Evolutionary conservation across 129 eudicot species (phyloP).

Genomic region (Escallonia herrerae): DNA sequence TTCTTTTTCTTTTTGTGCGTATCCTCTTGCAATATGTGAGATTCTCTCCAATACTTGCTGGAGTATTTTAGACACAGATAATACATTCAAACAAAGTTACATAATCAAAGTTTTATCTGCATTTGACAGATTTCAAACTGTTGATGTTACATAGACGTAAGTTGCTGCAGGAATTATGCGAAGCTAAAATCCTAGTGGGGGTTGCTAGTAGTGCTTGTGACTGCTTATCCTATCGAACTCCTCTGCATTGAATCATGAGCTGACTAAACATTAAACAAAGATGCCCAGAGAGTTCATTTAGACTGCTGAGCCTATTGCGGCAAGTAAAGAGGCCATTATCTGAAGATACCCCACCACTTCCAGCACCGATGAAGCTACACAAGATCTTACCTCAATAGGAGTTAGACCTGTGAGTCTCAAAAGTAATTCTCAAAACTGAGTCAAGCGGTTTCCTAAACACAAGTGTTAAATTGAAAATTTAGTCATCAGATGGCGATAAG

Average conservation of each 20-base stretch:
- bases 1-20: too few species aligned
- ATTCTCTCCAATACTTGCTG: too few species aligned
- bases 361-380: slow-evolving; percentile 34
- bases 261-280: slow-evolving; percentile 30
- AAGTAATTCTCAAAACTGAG: slow-evolving; percentile 35
- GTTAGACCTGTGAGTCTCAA: slow-evolving; percentile 20
- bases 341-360: slow-evolving; percentile 35
- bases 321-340: slow-evolving; percentile 32
- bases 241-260: slow-evolving; percentile 43
- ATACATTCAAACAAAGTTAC: too few species aligned
- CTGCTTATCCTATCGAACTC: slow-evolving; percentile 36
- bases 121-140: too few species aligned
- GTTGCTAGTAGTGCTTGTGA: slow-evolving; percentile 33
- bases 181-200: slow-evolving; percentile 12
- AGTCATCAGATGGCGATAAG: slow-evolving; percentile 45
- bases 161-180: not conserved
- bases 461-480: slow-evolving; percentile 74
- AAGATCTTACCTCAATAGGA: slow-evolving; percentile 38
- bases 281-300: slow-evolving; percentile 29
- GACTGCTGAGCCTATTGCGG: slow-evolving; percentile 25
- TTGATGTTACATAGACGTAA: too few species aligned
- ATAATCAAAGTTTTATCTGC: too few species aligned
- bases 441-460: slow-evolving; percentile 40
- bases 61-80: too few species aligned
- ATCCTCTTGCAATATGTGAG: too few species aligned